These are phyloP conservation scores for Alternaria incomplexa DNA, from an alignment of 2,329 filamentous ascomycete species.

Conservation along the genomic window DNA sequence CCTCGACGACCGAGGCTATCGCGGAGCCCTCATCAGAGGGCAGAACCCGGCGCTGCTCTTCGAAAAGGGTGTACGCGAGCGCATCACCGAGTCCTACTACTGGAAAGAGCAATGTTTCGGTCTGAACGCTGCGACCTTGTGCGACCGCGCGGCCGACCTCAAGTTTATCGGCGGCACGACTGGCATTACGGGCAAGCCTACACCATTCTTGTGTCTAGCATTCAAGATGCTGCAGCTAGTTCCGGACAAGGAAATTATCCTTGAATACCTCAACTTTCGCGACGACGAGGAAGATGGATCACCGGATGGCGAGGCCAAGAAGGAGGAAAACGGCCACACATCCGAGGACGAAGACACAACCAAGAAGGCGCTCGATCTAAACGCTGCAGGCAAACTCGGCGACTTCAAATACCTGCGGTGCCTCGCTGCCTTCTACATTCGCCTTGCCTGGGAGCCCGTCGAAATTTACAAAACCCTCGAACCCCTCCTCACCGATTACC, in stretches of 20 bases:
- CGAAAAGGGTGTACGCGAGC: conserved; percentile 93
- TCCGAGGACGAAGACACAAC: conserved; percentile 4
- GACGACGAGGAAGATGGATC: conserved; percentile 31
- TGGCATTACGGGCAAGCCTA: conserved; percentile 82
- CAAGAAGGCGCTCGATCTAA: conserved; percentile 30
- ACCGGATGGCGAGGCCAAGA: conserved; percentile 46
- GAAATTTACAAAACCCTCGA: conserved; percentile 83
- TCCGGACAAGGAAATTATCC: conserved; percentile 77
- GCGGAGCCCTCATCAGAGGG: conserved; percentile 77
- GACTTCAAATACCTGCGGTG: conserved; percentile 81
- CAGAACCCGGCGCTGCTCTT: conserved; percentile 95
- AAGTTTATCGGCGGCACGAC: conserved; percentile 87
- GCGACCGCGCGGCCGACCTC: conserved; percentile 88
- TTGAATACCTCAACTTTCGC: conserved; percentile 74
- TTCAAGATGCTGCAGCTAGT: conserved; percentile 93
- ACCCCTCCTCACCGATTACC: conserved; percentile 78
- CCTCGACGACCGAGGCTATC: conserved; percentile 89
- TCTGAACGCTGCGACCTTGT: conserved; percentile 79
- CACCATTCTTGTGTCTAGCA: conserved; percentile 89
- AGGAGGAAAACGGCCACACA: conserved; percentile 8
- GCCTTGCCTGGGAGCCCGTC: conserved; percentile 81
- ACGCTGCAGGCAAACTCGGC: conserved; percentile 36
- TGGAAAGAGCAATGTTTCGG: conserved; percentile 99
- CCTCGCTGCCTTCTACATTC: conserved; percentile 90
- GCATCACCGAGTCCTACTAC: conserved; percentile 94